Evolutionary conservation across 2,329 filamentous ascomycete species (phyloP).

Genomic region (Trichoderma hamatum): DNA sequence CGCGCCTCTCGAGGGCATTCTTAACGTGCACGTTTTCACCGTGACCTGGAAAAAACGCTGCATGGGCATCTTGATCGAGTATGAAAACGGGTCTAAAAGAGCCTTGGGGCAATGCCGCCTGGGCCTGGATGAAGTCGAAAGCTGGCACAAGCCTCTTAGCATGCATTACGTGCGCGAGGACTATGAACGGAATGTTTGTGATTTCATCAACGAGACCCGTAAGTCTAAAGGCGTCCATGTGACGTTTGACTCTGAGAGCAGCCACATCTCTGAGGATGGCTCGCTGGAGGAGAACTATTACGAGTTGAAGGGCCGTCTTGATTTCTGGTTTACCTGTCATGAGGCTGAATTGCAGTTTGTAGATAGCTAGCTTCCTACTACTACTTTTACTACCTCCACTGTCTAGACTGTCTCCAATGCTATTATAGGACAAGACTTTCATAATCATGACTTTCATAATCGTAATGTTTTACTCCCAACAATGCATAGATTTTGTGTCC

Average conservation of each 20-base stretch:
- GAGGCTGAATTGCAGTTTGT: not conserved
- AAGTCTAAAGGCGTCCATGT: not conserved
- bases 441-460: not conserved
- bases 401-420: not conserved
- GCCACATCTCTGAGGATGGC: not conserved
- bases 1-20: not conserved
- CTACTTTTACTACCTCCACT: not conserved
- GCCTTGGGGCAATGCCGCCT: slow-evolving; percentile 12
- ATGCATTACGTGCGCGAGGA: not conserved
- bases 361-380: not conserved
- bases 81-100: not conserved
- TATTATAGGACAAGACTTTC: not conserved
- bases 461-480: not conserved
- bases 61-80: not conserved
- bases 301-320: not conserved
- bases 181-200: not conserved
- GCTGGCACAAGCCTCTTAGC: not conserved
- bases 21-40: not conserved
- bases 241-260: not conserved
- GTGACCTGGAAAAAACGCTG: not conserved
- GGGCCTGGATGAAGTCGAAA: not conserved
- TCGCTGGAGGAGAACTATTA: not conserved
- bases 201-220: not conserved
- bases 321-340: slow-evolving; percentile 1
- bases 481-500: not conserved